phyloP scores from a whole-genome alignment of 371 early-diverging fungal genomes.

The Entomophthora muscae region DNA sequence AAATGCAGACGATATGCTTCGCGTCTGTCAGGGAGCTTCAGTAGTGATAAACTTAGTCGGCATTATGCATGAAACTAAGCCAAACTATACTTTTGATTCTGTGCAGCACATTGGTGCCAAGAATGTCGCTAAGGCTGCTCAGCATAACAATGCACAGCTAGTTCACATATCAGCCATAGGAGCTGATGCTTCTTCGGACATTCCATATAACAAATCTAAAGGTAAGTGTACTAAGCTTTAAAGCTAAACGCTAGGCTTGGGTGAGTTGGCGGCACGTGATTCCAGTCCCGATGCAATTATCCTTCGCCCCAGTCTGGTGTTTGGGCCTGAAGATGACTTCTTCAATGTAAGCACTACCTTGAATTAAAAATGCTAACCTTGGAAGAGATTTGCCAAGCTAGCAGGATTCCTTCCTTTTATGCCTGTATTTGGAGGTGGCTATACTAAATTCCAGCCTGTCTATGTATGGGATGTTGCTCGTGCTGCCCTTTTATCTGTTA shows the following conservation, averaged over 20 bases:
- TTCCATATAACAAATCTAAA: constrained; percentile 18
- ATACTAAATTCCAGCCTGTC: constrained; percentile 17
- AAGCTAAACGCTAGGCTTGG: constrained; percentile 14
- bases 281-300: constrained; percentile 12
- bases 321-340: constrained; percentile 19
- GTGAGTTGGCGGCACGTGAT: constrained; percentile 12
- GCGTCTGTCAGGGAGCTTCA: constrained; percentile 11
- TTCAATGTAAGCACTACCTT: constrained; percentile 14
- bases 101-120: constrained; percentile 14
- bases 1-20: constrained; percentile 7
- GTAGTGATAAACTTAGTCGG: constrained; percentile 16
- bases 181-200: constrained; percentile 12
- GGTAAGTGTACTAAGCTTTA: constrained; percentile 11
- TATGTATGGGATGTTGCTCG: constrained; percentile 16
- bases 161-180: constrained; percentile 21
- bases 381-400: constrained; percentile 13
- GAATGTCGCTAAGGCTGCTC: constrained; percentile 14
- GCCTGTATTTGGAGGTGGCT: constrained; percentile 17
- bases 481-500: constrained; percentile 4
- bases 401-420: constrained; percentile 14
- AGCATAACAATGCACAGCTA: constrained; percentile 11
- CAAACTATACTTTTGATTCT: constrained; percentile 14
- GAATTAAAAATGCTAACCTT: neutral
- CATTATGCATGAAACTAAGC: constrained; percentile 16
- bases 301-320: constrained; percentile 17